Evolutionary conservation across 2,329 filamentous ascomycete genomes (phyloP).

Genomic region (Botrytis elliptica): DNA sequence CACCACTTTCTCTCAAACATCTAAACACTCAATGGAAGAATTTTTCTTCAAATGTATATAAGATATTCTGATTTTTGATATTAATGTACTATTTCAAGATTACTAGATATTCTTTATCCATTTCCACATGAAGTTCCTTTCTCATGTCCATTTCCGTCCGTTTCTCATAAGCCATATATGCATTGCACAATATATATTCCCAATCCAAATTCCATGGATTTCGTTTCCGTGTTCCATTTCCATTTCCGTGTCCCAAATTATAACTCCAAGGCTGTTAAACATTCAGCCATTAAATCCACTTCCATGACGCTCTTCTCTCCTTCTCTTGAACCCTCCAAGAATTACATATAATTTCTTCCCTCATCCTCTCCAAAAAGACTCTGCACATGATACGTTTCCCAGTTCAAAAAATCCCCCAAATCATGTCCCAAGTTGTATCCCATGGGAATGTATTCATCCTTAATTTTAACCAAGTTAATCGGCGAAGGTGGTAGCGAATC

Average conservation of each 20-base stretch:
- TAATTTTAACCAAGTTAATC: constrained; percentile 27
- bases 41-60: not conserved
- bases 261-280: not conserved
- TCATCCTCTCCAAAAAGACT: constrained; percentile 20
- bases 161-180: constrained; percentile 7
- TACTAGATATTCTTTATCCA: not conserved
- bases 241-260: too few relatives aligned
- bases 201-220: not conserved
- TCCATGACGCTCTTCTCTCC: not conserved
- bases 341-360: constrained; percentile 9
- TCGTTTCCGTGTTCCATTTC: not conserved
- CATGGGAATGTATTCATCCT: constrained; percentile 51
- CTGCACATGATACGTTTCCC: constrained; percentile 45
- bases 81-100: not conserved
- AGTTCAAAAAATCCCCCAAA: constrained; percentile 56
- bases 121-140: not conserved
- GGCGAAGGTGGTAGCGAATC: constrained; percentile 31
- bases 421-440: constrained; percentile 60
- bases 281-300: not conserved
- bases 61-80: not conserved
- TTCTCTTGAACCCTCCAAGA: too few relatives aligned
- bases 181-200: not conserved
- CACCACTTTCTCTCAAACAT: not conserved
- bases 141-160: not conserved
- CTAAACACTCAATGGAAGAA: not conserved